Base-by-base conservation (phyloP, 2,329 filamentous ascomycete genomes). In the Rugonectria rugulosa region DNA sequence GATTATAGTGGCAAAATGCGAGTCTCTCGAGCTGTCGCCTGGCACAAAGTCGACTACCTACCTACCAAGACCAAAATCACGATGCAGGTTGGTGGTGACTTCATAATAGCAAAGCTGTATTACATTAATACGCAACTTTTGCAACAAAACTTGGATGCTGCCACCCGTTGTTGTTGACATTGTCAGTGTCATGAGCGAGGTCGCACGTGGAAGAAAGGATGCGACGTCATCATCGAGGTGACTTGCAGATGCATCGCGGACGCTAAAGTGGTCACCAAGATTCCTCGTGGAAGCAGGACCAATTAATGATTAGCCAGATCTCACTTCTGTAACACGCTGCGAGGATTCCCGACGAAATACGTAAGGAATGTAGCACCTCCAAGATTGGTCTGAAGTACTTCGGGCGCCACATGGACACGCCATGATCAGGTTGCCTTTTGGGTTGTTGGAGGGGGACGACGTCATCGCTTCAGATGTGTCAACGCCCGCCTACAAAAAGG, bases 401-500 rank as follows among this genome's bases (percentile, higher is more conserved):
- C 31, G 42, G n/a, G 60, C 56, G 63, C 52, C 60, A 65, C 58
- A 57, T 20, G 36, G 17, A 24, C 45, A 29, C 31, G 58, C 58
- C 59, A 62, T 66, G 60, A 59, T 59, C 57, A 62, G 53, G 58
- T 46, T 51, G 41, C 57, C 21, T 53, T 17, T 14, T 23, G 20
- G 20, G 36, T 11, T 27, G 32, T 38, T 24, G 21, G 48, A 64
- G 50, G 54, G 44, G 61, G 41, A 60, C 65, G 65, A 68, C 65
- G 65, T 68, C 65, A 68, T 68, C 65, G 47, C 51, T 55, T 20
- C 50, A 19, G 21, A 37, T 34, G 31, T 23, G 31, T 34, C 51
- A 53, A 41, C 17, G 45, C 23, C 58, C 10, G 10, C 20, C 12
- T 68, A 68, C 66, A 68, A 66, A 68, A 62, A 59, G 54, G 53